Evolutionary conservation across 768 basidiomycete species (phyloP).

Genomic region (Suillus lakei): DNA sequence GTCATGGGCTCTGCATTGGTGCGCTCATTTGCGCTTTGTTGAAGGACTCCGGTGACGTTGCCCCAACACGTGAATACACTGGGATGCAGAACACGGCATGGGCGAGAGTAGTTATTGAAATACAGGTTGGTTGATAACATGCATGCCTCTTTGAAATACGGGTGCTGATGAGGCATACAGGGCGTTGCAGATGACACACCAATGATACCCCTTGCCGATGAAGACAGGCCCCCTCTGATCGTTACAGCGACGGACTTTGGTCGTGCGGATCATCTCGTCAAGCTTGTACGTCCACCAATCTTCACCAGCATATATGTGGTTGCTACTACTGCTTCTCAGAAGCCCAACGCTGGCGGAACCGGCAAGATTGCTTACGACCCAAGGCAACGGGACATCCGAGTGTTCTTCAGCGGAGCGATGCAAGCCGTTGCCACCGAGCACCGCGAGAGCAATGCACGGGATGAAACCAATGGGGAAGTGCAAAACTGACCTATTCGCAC

Average conservation of each 20-base stretch:
- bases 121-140: slow-evolving; percentile 41
- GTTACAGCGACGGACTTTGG: slow-evolving; percentile 58
- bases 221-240: slow-evolving; percentile 38
- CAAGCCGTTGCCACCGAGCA: slow-evolving; percentile 14
- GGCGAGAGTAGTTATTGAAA: slow-evolving; percentile 57
- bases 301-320: no score
- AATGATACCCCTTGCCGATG: slow-evolving; percentile 26
- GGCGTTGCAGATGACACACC: slow-evolving; percentile 27
- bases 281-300: slow-evolving; percentile 51
- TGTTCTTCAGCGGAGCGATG: slow-evolving; percentile 62
- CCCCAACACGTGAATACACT: slow-evolving; percentile 38
- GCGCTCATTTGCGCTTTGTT: slow-evolving; percentile 60
- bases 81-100: slow-evolving; percentile 75
- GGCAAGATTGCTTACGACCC: slow-evolving; percentile 73
- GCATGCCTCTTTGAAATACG: background rate
- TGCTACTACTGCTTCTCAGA: slow-evolving; percentile 39
- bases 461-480: slow-evolving; percentile 23
- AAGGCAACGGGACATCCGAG: slow-evolving; percentile 74
- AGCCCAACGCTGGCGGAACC: slow-evolving; percentile 78
- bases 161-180: slow-evolving; percentile 25
- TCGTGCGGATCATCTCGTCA: slow-evolving; percentile 55
- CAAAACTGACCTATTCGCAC: background rate
- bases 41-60: slow-evolving; percentile 39
- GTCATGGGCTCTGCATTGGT: slow-evolving; percentile 75
- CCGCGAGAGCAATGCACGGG: slow-evolving; percentile 32